Evolutionary conservation across 106 monocot genomes (phyloP).

Genomic region (Amphibolis antarctica): DNA sequence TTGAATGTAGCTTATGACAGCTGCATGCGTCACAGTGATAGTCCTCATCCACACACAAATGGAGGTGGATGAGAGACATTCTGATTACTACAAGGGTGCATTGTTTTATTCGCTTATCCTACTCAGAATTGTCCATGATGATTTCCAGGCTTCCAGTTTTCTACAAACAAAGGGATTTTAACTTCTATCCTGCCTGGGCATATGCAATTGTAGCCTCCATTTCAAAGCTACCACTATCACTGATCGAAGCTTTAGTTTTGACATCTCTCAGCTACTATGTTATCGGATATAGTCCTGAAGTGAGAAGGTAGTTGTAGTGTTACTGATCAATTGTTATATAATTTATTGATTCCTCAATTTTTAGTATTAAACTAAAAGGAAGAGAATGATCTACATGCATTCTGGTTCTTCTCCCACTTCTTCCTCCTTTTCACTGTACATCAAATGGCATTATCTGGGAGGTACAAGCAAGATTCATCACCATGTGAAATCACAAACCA

Average conservation of each 20-base stretch:
- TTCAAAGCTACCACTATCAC: slow-evolving; percentile 61
- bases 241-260: slow-evolving; percentile 63
- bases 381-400: too few relatives aligned
- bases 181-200: slow-evolving; percentile 90
- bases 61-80: slow-evolving; percentile 38
- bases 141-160: slow-evolving; percentile 62
- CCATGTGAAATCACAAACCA: not conserved
- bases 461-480: not conserved
- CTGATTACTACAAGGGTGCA: slow-evolving; percentile 53
- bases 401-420: slow-evolving; percentile 64
- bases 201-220: slow-evolving; percentile 53
- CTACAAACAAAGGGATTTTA: slow-evolving; percentile 69
- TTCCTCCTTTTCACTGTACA: slow-evolving; percentile 52
- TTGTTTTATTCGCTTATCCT: slow-evolving; percentile 44
- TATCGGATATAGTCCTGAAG: slow-evolving; percentile 69
- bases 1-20: slow-evolving; percentile 30
- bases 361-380: too few relatives aligned
- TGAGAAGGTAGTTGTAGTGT: too few relatives aligned
- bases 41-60: slow-evolving; percentile 50
- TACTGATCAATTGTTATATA: too few relatives aligned
- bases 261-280: slow-evolving; percentile 50
- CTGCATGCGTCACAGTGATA: slow-evolving; percentile 42
- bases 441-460: slow-evolving; percentile 37
- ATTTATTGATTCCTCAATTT: too few relatives aligned
- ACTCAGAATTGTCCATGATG: slow-evolving; percentile 44